Evolutionary conservation across 1,139 yeast species (phyloP).

Genomic region (Hansenula sp.): DNA sequence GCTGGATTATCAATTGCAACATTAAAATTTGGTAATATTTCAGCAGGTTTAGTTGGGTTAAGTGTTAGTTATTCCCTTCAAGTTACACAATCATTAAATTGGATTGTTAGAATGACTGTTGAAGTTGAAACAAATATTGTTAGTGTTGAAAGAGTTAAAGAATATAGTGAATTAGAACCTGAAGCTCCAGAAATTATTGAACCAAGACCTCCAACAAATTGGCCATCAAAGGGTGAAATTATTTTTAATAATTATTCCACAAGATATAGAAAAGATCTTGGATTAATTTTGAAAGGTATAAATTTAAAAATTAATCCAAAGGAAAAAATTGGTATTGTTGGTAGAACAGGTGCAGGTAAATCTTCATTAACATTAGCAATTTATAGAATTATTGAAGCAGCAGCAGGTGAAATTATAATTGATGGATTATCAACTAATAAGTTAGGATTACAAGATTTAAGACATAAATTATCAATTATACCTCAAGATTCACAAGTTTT

Average conservation of each 20-base stretch:
- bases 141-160: constrained; percentile 91
- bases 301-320: constrained; percentile 62
- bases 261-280: constrained; percentile 80
- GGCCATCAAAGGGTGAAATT: constrained; percentile 82
- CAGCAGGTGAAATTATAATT: constrained; percentile 65
- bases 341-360: constrained; percentile 97
- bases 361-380: constrained; percentile 86
- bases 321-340: constrained; percentile 93
- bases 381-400: constrained; percentile 85
- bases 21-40: constrained; percentile 59
- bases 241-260: constrained; percentile 74
- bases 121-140: constrained; percentile 97
- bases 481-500: constrained; percentile 98
- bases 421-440: constrained; percentile 65
- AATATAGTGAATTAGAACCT: constrained; percentile 66
- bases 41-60: constrained; percentile 91
- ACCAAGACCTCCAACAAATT: constrained; percentile 60
- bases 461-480: constrained; percentile 82
- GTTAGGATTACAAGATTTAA: constrained; percentile 79
- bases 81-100: constrained; percentile 86
- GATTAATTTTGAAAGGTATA: constrained; percentile 71
- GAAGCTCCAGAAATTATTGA: constrained; percentile 83
- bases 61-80: constrained; percentile 91
- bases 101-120: constrained; percentile 98
- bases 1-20: constrained; percentile 76